A percentile compares a stretch with the other conserved stretches of the same genome.
These are phyloP conservation scores for Monilinia aucupariae DNA, from an alignment of 2,329 filamentous ascomycete species.

Conservation along the genomic window DNA sequence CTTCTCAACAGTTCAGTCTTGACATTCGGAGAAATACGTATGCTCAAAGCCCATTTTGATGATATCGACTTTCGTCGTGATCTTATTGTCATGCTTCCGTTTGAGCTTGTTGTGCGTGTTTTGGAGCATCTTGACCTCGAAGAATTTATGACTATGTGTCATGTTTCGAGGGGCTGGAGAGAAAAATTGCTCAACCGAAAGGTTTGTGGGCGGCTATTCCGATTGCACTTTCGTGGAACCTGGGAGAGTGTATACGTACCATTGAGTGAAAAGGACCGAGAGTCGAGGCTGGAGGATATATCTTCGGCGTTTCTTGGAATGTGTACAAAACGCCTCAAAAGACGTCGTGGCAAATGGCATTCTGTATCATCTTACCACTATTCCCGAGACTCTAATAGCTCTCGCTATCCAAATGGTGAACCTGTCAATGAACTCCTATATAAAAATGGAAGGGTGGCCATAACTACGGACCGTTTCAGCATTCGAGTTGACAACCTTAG, in stretches of 20 bases:
- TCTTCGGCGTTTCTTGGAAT: neutral
- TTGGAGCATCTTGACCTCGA: constrained; percentile 25
- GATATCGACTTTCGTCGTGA: constrained; percentile 13
- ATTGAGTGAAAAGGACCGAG: neutral
- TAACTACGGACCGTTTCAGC: neutral
- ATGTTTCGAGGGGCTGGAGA: constrained; percentile 28
- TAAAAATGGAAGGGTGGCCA: constrained; percentile 4
- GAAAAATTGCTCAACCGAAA: constrained; percentile 21
- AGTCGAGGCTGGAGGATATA: neutral
- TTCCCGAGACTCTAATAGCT: neutral
- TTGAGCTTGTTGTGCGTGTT: constrained; percentile 25
- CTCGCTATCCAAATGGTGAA: neutral
- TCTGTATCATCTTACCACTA: neutral
- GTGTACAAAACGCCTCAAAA: neutral
- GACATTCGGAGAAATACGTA: neutral
- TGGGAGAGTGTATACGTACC: neutral
- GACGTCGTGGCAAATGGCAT: constrained; percentile 1
- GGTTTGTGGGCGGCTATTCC: constrained; percentile 20
- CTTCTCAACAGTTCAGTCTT: constrained; percentile 2
- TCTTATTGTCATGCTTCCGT: constrained; percentile 19
- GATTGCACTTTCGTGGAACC: constrained; percentile 21
- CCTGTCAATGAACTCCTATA: neutral
- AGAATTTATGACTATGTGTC: constrained; percentile 24
- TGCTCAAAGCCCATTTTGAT: constrained; percentile 9
- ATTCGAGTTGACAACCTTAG: constrained; percentile 7